phyloP scores from a whole-genome alignment of 331 rosid species.

The Pyrus hybrid region DNA sequence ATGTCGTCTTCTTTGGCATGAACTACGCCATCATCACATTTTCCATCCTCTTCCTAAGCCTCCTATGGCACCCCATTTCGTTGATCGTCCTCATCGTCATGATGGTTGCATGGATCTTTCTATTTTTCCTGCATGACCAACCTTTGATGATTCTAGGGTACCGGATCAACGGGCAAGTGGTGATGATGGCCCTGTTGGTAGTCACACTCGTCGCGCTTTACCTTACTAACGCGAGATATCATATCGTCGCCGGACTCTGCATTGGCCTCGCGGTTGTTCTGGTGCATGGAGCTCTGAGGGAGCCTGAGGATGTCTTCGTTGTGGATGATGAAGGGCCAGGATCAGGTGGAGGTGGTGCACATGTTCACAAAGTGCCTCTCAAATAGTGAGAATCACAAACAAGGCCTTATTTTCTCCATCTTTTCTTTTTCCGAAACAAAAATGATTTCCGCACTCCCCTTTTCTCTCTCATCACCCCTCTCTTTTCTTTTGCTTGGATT shows the following conservation, averaged over 20 bases:
- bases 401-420: background rate
- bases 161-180: constrained; percentile 28
- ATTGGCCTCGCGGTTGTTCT: constrained; percentile 27
- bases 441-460: too few species aligned
- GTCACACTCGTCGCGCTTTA: constrained; percentile 33
- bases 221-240: constrained; percentile 31
- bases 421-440: background rate
- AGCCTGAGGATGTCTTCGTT: constrained; percentile 35
- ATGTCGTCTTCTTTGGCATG: constrained; percentile 29
- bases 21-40: constrained; percentile 41
- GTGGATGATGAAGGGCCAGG: constrained; percentile 35
- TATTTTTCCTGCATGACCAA: constrained; percentile 42
- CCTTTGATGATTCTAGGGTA: constrained; percentile 32
- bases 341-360: constrained; percentile 8
- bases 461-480: too few species aligned
- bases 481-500: background rate
- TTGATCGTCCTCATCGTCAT: constrained; percentile 28
- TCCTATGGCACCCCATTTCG: constrained; percentile 51
- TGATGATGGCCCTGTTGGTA: constrained; percentile 24
- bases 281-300: constrained; percentile 43
- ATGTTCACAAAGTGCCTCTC: constrained; percentile 43
- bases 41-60: constrained; percentile 38
- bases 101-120: constrained; percentile 43
- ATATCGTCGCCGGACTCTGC: constrained; percentile 31
- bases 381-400: background rate